Conservation (phyloP, 306 rosid genomes). For the Trifolium subterraneum region DNA sequence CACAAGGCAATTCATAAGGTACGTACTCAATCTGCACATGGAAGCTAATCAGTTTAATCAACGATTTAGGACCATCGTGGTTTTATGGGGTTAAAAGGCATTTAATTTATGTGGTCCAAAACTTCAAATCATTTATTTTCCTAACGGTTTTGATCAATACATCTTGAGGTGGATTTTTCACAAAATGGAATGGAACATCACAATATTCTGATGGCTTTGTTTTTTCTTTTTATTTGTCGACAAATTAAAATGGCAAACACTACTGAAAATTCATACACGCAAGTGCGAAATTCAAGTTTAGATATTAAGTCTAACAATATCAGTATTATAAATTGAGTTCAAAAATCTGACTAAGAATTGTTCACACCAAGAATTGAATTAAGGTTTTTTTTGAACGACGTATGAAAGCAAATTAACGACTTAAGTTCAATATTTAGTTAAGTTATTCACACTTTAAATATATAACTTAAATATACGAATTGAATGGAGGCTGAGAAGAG, state of each 20-base stretch:
- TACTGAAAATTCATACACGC: no score
- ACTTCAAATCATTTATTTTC: constrained; percentile 51
- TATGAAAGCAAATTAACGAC: no score
- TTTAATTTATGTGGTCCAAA: constrained; percentile 63
- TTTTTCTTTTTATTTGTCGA: neutral
- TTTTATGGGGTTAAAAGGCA: constrained; percentile 40
- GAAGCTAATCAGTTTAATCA: constrained; percentile 43
- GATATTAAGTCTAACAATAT: no score
- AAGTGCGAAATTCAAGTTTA: no score
- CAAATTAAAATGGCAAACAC: no score
- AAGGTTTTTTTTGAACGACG: no score
- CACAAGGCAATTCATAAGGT: constrained; percentile 44
- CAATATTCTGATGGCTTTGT: neutral
- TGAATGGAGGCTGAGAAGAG: constrained; percentile 39
- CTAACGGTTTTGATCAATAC: constrained; percentile 52
- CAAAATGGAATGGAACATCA: constrained; percentile 52
- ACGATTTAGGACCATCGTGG: constrained; percentile 46
- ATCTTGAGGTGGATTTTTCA: constrained; percentile 28
- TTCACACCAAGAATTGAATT: no score
- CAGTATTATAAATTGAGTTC: no score
- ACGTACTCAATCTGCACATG: constrained; percentile 52
- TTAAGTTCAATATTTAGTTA: no score
- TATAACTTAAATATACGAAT: no score
- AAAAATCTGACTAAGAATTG: no score
- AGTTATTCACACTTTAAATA: no score